Conservation (phyloP, 2,329 filamentous ascomycete genomes). For the Neofusicoccum kwambonambiense region DNA sequence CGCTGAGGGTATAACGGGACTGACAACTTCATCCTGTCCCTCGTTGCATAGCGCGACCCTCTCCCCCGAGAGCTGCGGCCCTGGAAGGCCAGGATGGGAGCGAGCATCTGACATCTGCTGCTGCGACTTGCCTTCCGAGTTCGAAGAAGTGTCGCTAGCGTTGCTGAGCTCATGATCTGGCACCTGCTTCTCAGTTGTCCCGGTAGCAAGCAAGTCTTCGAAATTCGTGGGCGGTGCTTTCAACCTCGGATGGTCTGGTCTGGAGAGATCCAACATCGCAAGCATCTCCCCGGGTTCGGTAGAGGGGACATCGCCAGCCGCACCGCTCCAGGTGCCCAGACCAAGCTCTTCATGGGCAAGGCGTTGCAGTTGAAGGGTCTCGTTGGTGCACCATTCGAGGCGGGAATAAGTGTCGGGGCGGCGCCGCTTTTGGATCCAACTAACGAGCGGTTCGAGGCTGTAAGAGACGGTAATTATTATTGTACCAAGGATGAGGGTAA, state of each 20-base stretch:
- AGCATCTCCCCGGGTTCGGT: slow-evolving; percentile 1
- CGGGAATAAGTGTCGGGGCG: slow-evolving; percentile 16
- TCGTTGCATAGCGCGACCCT: too few relatives aligned
- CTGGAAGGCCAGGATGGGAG: too few relatives aligned
- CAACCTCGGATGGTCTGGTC: background rate
- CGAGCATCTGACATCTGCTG: too few relatives aligned
- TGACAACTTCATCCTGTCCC: too few relatives aligned
- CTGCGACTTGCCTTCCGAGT: too few relatives aligned
- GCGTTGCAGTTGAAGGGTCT: slow-evolving; percentile 20
- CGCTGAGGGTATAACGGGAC: too few relatives aligned
- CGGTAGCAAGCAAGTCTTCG: background rate
- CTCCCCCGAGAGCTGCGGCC: too few relatives aligned
- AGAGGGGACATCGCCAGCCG: background rate
- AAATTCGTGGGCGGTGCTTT: background rate
- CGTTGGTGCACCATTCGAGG: slow-evolving; percentile 19
- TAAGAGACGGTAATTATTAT: slow-evolving; percentile 23
- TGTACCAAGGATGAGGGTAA: slow-evolving; percentile 25
- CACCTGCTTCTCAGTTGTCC: background rate
- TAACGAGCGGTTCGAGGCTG: background rate
- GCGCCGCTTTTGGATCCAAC: slow-evolving; percentile 14
- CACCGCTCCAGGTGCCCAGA: slow-evolving; percentile 18
- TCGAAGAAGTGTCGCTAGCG: too few relatives aligned
- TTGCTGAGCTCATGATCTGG: too few relatives aligned
- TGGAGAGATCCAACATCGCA: background rate
- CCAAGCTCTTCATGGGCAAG: slow-evolving; percentile 16